Base-by-base conservation (phyloP, 805 yeast genomes). In the Kodamaea nitidulidarum region DNA sequence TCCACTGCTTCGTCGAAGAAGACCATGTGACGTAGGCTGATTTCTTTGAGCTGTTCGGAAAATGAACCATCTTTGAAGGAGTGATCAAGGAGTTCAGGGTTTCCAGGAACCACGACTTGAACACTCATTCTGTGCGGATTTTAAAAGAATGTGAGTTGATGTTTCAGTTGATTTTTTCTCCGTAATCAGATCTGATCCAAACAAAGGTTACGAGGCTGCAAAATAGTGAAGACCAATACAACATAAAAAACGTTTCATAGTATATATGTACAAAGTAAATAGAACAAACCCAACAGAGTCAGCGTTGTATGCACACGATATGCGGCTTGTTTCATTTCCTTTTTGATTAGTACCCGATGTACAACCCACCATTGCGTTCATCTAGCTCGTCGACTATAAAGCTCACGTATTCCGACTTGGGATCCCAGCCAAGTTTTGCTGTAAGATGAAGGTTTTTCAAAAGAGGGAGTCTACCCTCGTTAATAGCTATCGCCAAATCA, bases 381-480 rank as follows among this genome's bases (percentile, higher is more conserved):
- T 85, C 93, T 32, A 91, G 63, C 26, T 77, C 79, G 36, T 75
- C 78, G 1, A 80, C 81, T 35, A 90, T 65, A 45, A 81, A 63
- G 10, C 50, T 43, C 10, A 68, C 66, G 25, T 54, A 60, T 17
- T 66, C 71, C 5, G 66, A 58, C 29, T 60, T 53, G 2, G 81
- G 73, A 52, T 83, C 78, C 98, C 98, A 93, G 7, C 96, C 96
- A 26, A 93, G 62, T 56, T 81, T 80, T 12, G 83, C 76, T 15
- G 93, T 81, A 31, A 88, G 72, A 31, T 82, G 68, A 2, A 93
- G 67, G 35, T 73, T 74, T 44, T 72, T 71, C 54, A 93, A 66
- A 28, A 66, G 47, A 0, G 95, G 95, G 12, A 93, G 60, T 49
- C 95, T 66, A 7, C 78, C 81, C 43, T 90, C 96, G 54, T 78